Evolutionary conservation across 352 stramenopile species (phyloP).

Genomic region (Aphanomyces invadans): DNA sequence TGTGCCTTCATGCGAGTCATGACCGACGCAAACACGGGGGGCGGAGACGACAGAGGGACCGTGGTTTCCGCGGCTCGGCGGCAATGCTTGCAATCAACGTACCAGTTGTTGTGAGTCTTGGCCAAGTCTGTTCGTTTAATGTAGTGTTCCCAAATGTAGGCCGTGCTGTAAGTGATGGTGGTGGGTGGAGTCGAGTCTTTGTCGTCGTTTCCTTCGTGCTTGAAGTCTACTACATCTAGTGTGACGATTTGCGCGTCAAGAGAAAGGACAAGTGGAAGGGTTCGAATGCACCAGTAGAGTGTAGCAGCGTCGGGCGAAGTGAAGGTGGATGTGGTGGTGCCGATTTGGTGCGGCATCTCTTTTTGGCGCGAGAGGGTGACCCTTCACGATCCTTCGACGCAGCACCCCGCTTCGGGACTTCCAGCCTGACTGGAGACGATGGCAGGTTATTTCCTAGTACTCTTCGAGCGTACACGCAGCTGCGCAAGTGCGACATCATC

Average conservation of each 20-base stretch:
- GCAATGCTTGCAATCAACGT: constrained; percentile 24
- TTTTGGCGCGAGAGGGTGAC: not conserved
- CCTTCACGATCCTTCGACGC: not conserved
- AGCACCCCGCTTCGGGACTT: not conserved
- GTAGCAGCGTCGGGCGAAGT: not conserved
- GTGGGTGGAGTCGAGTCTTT: no score
- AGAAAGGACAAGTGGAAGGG: not conserved
- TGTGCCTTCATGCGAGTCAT: constrained; percentile 24
- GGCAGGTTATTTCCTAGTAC: not conserved
- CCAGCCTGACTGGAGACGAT: not conserved
- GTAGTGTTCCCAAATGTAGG: constrained; percentile 20
- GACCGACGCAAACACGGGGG: constrained; percentile 17
- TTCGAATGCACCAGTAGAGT: not conserved
- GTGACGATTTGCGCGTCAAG: no score
- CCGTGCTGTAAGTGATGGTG: constrained; percentile 7
- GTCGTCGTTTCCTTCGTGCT: not conserved
- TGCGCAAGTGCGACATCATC: constrained; percentile 14
- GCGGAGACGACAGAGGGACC: not conserved
- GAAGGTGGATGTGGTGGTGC: no score
- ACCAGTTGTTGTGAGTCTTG: constrained; percentile 24
- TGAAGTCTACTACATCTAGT: no score
- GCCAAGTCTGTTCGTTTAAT: constrained; percentile 10
- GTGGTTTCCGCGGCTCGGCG: not conserved
- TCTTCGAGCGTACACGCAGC: not conserved
- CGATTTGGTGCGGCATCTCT: no score